Percentiles rank a stretch among this genome's conserved stretches.
Conservation (phyloP, 108 stramenopile genomes). For the Cyclotella choctawhatcheeana region DNA sequence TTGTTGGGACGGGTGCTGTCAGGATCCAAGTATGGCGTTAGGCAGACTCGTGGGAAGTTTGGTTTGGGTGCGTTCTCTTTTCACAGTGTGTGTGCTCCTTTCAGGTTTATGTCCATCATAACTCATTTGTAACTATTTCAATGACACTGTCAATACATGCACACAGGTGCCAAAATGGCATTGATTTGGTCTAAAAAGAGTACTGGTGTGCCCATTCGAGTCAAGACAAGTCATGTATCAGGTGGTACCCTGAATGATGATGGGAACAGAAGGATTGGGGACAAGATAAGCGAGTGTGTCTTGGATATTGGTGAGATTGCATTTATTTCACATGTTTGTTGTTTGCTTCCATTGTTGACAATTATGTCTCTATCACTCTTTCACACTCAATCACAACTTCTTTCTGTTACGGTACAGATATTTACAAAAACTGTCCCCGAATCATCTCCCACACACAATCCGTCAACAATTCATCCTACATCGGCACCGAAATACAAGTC, state of each 20-base stretch:
- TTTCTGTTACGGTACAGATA: conserved; percentile 42
- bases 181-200: conserved; percentile 96
- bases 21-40: conserved; percentile 94
- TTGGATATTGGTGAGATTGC: conserved; percentile 83
- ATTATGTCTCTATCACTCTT: no score
- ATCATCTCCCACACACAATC: conserved; percentile 79
- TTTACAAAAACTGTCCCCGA: conserved; percentile 89
- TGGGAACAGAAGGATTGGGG: conserved; percentile 46
- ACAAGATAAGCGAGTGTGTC: conserved; percentile 69
- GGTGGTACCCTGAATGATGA: conserved; percentile 28
- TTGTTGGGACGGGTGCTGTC: conserved; percentile 92
- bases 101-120: no score
- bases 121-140: no score
- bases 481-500: conserved; percentile 89
- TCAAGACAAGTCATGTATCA: conserved; percentile 62
- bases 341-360: no score
- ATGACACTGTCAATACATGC: no score
- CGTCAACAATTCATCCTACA: conserved; percentile 69
- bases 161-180: conserved; percentile 99
- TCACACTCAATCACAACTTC: neutral
- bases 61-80: no score
- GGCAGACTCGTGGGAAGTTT: conserved; percentile 97
- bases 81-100: no score
- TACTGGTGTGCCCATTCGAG: conserved; percentile 89
- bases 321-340: no score